These are phyloP conservation scores for Nicotiana benthamiana DNA, from an alignment of 257 asterid species.

Conservation along the genomic window DNA sequence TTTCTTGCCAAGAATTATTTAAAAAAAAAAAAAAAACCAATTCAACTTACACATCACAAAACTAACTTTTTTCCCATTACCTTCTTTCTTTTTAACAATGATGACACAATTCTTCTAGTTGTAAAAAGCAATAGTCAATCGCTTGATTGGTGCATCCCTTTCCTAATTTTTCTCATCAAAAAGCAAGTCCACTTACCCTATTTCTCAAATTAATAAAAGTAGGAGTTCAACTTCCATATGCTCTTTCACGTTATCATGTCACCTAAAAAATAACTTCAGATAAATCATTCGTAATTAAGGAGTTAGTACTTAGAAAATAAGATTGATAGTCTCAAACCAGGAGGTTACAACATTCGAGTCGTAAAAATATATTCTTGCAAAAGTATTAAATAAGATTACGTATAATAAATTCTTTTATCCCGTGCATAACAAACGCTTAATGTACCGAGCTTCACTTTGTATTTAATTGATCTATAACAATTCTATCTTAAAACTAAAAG, in stretches of 20 bases:
- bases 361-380: no score
- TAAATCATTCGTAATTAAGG: not conserved
- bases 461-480: no score
- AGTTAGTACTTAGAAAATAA: not conserved
- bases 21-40: not conserved
- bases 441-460: no score
- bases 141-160: conserved; percentile 33
- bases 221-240: not conserved
- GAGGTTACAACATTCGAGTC: no score
- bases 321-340: no score
- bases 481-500: no score
- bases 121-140: conserved; percentile 31
- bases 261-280: not conserved
- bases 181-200: conserved; percentile 36
- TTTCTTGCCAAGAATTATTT: not conserved
- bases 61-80: conserved; percentile 10
- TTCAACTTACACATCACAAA: conserved; percentile 17
- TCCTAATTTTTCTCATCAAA: conserved; percentile 31
- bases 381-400: no score
- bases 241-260: not conserved
- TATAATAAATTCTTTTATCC: no score
- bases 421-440: no score
- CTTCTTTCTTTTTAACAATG: conserved; percentile 26
- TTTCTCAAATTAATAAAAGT: not conserved
- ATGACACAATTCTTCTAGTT: conserved; percentile 32